Conservation (phyloP, 768 basidiomycete genomes). For the Phaeotremella skinneri region DNA sequence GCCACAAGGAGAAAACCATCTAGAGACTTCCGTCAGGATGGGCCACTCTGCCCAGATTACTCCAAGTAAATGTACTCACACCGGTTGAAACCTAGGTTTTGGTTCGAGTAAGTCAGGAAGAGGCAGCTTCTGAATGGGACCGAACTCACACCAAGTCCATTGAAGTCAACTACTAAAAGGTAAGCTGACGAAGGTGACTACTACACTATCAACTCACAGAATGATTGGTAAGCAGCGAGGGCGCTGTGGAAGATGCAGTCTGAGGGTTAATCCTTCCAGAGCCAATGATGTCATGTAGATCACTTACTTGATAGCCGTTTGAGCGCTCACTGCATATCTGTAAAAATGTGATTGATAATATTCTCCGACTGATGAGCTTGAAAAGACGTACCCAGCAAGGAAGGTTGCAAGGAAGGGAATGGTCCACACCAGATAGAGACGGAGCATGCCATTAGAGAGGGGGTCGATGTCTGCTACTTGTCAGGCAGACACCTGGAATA, state of each 20-base stretch:
- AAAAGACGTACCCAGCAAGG: conserved; percentile 23
- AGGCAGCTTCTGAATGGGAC: background rate
- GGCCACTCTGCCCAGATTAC: too few relatives aligned
- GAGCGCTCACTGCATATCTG: conserved; percentile 25
- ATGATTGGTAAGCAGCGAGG: conserved; percentile 25
- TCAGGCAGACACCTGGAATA: too few relatives aligned
- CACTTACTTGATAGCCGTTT: conserved; percentile 40
- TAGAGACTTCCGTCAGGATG: conserved; percentile 1
- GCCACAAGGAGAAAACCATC: conserved; percentile 39
- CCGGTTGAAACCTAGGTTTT: conserved; percentile 34
- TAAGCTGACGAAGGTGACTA: background rate
- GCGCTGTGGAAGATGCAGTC: conserved; percentile 22
- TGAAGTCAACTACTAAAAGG: conserved; percentile 17
- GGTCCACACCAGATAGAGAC: conserved; percentile 25
- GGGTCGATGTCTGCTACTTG: conserved; percentile 24
- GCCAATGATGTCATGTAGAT: too few relatives aligned
- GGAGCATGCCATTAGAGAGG: conserved; percentile 33
- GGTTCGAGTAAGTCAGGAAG: too few relatives aligned
- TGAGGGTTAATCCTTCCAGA: too few relatives aligned
- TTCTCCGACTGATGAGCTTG: background rate
- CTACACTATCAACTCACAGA: conserved; percentile 3
- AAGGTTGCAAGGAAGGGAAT: conserved; percentile 28
- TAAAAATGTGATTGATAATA: background rate
- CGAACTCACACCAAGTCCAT: conserved; percentile 31
- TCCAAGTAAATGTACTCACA: conserved; percentile 24